Percentiles rank a stretch among this genome's conserved stretches.
Conservation (phyloP, 257 asterid species). For the Verbascum thapsus region DNA sequence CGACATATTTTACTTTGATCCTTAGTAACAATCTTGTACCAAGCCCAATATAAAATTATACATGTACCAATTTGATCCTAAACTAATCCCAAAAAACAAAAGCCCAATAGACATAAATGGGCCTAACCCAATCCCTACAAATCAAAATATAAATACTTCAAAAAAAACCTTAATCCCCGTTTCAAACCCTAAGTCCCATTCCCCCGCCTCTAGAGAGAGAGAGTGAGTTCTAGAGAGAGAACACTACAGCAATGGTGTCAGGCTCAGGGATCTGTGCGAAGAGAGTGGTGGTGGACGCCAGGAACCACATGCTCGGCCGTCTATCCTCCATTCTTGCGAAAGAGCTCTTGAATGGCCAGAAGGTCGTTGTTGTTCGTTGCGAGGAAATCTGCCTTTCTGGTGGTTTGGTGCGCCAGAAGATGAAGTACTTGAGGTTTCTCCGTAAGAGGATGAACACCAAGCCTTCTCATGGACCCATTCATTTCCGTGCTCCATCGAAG, state of each 20-base stretch:
- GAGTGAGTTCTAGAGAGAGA: slow-evolving; percentile 20
- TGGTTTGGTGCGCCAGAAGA: slow-evolving; percentile 59
- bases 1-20: too few species aligned
- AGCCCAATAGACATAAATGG: background rate
- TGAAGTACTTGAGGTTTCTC: slow-evolving; percentile 49
- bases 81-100: too few species aligned
- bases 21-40: too few species aligned
- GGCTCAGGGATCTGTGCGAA: slow-evolving; percentile 56
- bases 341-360: slow-evolving; percentile 54
- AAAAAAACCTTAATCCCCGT: slow-evolving; percentile 38
- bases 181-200: background rate
- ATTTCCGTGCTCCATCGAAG: slow-evolving; percentile 58
- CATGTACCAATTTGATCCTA: too few species aligned
- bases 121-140: background rate
- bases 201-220: slow-evolving; percentile 29
- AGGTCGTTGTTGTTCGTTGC: slow-evolving; percentile 44
- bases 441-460: slow-evolving; percentile 58
- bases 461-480: slow-evolving; percentile 58
- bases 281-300: slow-evolving; percentile 46
- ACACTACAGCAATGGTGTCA: slow-evolving; percentile 48
- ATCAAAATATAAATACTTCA: background rate
- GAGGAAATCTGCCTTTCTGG: slow-evolving; percentile 58
- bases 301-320: slow-evolving; percentile 58
- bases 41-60: too few species aligned
- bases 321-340: slow-evolving; percentile 47